These are phyloP conservation scores for Malus sylvestris DNA, from an alignment of 306 rosid genomes.

Conservation along the genomic window DNA sequence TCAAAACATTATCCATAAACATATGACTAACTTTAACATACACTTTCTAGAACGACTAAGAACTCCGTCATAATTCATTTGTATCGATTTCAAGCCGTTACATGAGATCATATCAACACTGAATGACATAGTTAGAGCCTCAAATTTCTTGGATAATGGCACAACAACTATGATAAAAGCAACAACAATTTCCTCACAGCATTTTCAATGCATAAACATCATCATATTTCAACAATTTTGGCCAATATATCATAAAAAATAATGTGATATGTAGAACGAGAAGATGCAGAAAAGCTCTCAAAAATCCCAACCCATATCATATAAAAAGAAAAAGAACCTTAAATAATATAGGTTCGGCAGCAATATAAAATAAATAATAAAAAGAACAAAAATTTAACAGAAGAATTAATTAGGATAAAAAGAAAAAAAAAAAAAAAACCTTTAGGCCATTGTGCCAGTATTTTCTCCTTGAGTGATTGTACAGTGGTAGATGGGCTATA, in stretches of 20 bases:
- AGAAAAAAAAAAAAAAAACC: constrained; percentile 8
- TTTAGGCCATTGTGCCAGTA: constrained; percentile 41
- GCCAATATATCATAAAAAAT: neutral
- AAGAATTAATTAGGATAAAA: neutral
- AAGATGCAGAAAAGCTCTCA: neutral
- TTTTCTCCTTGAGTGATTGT: constrained; percentile 35
- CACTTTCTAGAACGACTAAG: neutral
- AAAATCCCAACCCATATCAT: neutral
- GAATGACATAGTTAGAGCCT: neutral
- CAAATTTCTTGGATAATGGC: neutral
- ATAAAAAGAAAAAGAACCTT: neutral
- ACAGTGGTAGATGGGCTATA: constrained; percentile 33
- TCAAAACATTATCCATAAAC: neutral
- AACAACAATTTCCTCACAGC: neutral
- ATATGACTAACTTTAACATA: neutral
- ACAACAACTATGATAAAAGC: neutral
- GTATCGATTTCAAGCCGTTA: neutral
- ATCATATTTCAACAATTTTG: too few species aligned
- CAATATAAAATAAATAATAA: neutral
- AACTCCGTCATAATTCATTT: neutral
- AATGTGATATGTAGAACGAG: neutral
- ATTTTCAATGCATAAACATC: neutral
- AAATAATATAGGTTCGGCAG: neutral
- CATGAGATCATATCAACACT: neutral
- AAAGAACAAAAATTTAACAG: neutral